phyloP scores from a whole-genome alignment of 2,329 filamentous ascomycete species.

The Zarea fungicola region DNA sequence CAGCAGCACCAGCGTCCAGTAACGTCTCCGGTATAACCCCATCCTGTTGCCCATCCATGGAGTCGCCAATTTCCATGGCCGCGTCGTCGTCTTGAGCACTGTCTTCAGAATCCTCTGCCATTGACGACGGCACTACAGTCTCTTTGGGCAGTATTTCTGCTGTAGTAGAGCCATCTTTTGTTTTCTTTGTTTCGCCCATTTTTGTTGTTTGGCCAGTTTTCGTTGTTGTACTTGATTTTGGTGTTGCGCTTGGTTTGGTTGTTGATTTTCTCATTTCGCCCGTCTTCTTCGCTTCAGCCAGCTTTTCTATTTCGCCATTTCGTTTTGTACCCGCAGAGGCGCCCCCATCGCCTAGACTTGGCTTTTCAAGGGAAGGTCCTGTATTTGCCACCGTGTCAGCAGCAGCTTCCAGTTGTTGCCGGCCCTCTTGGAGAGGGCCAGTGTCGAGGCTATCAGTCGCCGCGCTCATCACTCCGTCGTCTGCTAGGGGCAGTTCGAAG shows the following conservation, averaged over 20 bases:
- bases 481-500: constrained; percentile 18
- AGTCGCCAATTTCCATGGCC: constrained; percentile 22
- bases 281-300: constrained; percentile 5
- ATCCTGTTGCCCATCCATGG: not conserved
- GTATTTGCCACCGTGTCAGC: constrained; percentile 17
- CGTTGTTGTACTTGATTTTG: not conserved
- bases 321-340: too few species aligned
- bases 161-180: not conserved
- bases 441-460: constrained; percentile 20
- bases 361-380: constrained; percentile 5
- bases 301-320: constrained; percentile 15
- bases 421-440: constrained; percentile 6
- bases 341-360: constrained; percentile 2
- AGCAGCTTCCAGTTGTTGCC: constrained; percentile 8
- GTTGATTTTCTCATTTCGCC: too few species aligned
- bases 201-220: not conserved
- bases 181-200: not conserved
- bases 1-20: constrained; percentile 9
- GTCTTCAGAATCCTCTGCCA: constrained; percentile 19
- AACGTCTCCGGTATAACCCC: constrained; percentile 21
- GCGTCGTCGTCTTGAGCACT: constrained; percentile 25
- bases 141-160: not conserved
- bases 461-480: constrained; percentile 20
- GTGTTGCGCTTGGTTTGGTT: not conserved
- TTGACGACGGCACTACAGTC: not conserved